Evolutionary conservation across 371 early-diverging fungal genomes (phyloP).

Genomic region (Batkoa obscura): DNA sequence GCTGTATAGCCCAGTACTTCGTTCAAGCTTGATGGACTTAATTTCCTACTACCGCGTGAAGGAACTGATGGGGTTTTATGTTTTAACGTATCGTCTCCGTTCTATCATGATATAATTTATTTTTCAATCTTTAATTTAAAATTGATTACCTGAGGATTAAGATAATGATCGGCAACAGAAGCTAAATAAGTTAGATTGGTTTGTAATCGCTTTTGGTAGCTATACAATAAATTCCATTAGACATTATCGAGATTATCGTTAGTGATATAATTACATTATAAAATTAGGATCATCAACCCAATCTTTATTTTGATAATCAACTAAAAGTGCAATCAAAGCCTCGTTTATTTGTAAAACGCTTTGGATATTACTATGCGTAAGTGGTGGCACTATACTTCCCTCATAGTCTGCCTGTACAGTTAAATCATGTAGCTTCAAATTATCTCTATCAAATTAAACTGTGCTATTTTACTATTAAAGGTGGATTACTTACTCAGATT

Average conservation of each 20-base stretch:
- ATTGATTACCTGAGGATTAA: constrained; percentile 20
- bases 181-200: constrained; percentile 29
- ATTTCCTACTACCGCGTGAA: neutral
- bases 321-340: constrained; percentile 24
- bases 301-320: constrained; percentile 17
- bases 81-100: neutral
- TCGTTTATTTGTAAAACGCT: constrained; percentile 24
- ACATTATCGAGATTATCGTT: neutral
- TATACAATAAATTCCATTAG: constrained; percentile 7
- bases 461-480: too few species aligned
- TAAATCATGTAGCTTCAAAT: too few species aligned
- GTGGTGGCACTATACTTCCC: neutral
- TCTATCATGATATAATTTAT: neutral
- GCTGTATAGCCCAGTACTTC: constrained; percentile 5
- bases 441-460: too few species aligned
- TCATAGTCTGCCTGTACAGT: neutral
- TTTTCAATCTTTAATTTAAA: neutral
- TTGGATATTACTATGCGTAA: neutral
- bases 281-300: constrained; percentile 17
- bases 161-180: constrained; percentile 30
- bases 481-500: too few species aligned
- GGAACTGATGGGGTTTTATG: neutral
- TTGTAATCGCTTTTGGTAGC: constrained; percentile 27
- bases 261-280: constrained; percentile 13
- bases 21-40: constrained; percentile 11